Conservation (phyloP, 2,329 filamentous ascomycete species). For the Samsoniella hepiali region DNA sequence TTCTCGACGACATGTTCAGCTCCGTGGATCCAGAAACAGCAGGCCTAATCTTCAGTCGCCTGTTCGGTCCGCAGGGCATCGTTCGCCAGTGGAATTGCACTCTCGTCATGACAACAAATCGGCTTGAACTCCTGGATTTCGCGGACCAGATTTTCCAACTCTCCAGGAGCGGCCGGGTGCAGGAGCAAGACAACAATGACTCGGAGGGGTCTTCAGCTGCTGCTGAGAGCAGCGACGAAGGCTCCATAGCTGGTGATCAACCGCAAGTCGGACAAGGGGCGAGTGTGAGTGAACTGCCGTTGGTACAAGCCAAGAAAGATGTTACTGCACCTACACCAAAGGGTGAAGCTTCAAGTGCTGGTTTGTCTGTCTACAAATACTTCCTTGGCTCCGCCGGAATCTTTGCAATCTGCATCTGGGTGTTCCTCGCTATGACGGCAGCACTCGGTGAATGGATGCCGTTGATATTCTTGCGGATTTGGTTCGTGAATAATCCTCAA, state of each 20-base stretch:
- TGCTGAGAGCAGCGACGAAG: not conserved
- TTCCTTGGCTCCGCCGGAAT: not conserved
- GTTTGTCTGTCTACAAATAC: not conserved
- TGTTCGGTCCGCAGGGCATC: not conserved
- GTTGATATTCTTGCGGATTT: no score
- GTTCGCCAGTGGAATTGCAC: constrained; percentile 1
- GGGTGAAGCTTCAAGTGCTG: not conserved
- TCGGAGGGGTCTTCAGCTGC: not conserved
- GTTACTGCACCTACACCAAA: no score
- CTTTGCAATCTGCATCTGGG: not conserved
- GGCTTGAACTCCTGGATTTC: not conserved
- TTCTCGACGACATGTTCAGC: constrained; percentile 9
- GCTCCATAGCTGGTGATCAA: no score
- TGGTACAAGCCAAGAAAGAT: not conserved
- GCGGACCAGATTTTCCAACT: not conserved
- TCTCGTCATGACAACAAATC: constrained; percentile 5
- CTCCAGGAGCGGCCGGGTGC: not conserved
- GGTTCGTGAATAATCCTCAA: no score
- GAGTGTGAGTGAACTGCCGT: not conserved
- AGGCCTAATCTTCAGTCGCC: not conserved
- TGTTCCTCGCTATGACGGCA: not conserved
- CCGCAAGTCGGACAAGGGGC: no score
- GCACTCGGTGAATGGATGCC: not conserved
- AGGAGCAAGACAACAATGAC: no score
- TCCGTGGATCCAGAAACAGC: constrained; percentile 8